phyloP scores from a whole-genome alignment of 2,329 filamentous ascomycete genomes.

The Coleophoma crateriformis region DNA sequence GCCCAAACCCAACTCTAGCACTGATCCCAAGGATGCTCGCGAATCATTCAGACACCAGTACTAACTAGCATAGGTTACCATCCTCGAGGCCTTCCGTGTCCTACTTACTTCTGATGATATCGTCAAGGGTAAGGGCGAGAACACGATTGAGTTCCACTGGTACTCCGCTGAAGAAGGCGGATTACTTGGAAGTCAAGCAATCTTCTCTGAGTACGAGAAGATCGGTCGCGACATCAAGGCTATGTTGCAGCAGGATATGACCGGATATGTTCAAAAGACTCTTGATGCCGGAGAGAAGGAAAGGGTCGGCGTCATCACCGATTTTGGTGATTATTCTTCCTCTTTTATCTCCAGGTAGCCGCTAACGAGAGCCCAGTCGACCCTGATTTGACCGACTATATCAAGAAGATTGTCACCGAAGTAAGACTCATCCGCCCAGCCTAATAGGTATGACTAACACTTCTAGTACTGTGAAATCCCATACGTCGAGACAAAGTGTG shows the following conservation, averaged over 20 bases:
- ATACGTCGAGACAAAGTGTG: conserved; percentile 82
- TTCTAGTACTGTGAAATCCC: conserved; percentile 78
- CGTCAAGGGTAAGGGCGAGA: conserved; percentile 64
- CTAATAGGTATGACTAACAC: conserved; percentile 4
- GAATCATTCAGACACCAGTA: too few species aligned
- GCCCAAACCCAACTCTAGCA: too few species aligned
- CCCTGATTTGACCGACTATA: conserved; percentile 74
- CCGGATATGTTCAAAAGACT: conserved; percentile 78
- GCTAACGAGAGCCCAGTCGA: conserved; percentile 51
- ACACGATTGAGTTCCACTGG: conserved; percentile 96
- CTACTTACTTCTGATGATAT: conserved; percentile 70
- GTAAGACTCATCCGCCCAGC: conserved; percentile 28
- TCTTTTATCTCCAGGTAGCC: neutral
- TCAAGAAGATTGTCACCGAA: conserved; percentile 78
- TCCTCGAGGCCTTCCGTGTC: conserved; percentile 82
- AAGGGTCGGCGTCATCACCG: conserved; percentile 86
- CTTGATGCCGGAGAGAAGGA: conserved; percentile 77
- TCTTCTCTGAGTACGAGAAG: conserved; percentile 78
- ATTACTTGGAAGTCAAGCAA: conserved; percentile 79
- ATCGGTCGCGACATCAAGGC: conserved; percentile 74
- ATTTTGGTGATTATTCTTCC: conserved; percentile 45
- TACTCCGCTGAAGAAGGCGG: conserved; percentile 89
- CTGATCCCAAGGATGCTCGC: too few species aligned
- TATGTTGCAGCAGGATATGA: conserved; percentile 99
- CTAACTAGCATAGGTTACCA: conserved; percentile 52